A percentile compares a stretch with the other conserved stretches of the same genome.
Conservation (phyloP, 768 basidiomycete genomes). For the Grammothele lineata region DNA sequence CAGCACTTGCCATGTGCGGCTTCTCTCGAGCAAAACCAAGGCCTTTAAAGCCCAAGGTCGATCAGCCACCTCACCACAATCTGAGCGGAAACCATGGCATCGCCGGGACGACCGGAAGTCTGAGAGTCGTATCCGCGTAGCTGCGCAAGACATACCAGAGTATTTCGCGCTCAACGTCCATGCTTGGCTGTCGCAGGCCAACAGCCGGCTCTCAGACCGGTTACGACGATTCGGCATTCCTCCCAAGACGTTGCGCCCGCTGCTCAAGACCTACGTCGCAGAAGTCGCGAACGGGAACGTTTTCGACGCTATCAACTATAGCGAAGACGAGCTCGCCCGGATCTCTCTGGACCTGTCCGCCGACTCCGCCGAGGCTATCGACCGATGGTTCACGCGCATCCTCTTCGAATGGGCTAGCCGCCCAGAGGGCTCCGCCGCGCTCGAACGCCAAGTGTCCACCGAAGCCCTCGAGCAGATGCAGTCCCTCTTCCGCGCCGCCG, state of each 20-base stretch:
- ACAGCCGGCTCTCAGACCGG: no score
- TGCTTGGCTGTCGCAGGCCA: conserved; percentile 35
- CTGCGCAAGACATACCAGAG: conserved; percentile 10
- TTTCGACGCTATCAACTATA: conserved; percentile 18
- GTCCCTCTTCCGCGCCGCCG: conserved; percentile 33
- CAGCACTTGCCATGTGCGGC: no score
- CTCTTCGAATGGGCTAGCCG: conserved; percentile 55
- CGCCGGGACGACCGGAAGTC: no score
- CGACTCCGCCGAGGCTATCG: conserved; percentile 25
- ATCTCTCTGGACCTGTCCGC: conserved; percentile 33
- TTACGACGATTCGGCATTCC: conserved; percentile 50
- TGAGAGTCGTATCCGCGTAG: no score
- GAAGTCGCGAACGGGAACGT: conserved; percentile 29
- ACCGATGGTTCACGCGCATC: conserved; percentile 46
- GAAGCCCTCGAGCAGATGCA: conserved; percentile 36
- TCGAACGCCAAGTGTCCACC: conserved; percentile 26
- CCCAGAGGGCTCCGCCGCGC: conserved; percentile 22
- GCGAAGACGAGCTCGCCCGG: conserved; percentile 39
- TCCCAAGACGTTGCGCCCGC: no score
- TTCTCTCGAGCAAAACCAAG: no score
- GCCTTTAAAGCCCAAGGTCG: no score
- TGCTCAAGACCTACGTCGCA: conserved; percentile 40
- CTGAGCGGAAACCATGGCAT: no score
- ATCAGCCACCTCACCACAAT: no score
- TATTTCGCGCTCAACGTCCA: conserved; percentile 36